Percentiles rank a stretch among this genome's conserved stretches.
Conservation (phyloP, 1,284 basidiomycete species). For the Lignosus rhinocerotis region DNA sequence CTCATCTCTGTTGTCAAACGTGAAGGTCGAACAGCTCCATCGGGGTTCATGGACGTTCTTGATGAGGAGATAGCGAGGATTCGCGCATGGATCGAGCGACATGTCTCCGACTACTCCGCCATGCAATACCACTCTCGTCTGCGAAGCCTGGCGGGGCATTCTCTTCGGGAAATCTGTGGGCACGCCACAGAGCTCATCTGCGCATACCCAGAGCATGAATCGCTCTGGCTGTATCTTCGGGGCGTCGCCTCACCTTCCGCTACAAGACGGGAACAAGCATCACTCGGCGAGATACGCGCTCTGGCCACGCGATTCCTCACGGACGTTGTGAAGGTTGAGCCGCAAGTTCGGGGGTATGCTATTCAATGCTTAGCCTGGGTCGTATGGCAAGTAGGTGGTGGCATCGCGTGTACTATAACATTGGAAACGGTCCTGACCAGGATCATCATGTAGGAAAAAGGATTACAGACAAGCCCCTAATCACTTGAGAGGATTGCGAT, state of each 20-base stretch:
- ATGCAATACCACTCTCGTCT: conserved; percentile 49
- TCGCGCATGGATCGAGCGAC: conserved; percentile 54
- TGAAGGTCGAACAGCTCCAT: conserved; percentile 1
- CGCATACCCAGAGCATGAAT: conserved; percentile 54
- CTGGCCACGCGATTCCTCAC: conserved; percentile 3
- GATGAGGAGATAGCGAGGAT: conserved; percentile 38
- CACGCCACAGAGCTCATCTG: conserved; percentile 51
- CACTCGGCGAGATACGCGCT: neutral
- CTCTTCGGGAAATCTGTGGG: neutral
- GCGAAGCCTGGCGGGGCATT: neutral
- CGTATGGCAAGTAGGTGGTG: conserved; percentile 14
- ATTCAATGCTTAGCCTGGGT: conserved; percentile 11
- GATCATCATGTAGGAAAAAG: neutral
- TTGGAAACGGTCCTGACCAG: neutral
- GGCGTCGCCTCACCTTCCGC: conserved; percentile 18
- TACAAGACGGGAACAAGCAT: too few species aligned
- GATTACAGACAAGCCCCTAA: neutral
- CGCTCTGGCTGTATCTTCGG: conserved; percentile 63
- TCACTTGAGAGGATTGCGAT: too few species aligned
- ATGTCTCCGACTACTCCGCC: conserved; percentile 67
- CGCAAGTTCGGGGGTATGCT: neutral
- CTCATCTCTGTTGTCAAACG: conserved; percentile 14
- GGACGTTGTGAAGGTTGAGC: neutral
- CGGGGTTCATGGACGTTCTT: conserved; percentile 31
- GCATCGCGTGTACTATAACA: neutral